These are phyloP conservation scores for Pythium phragmiticola DNA, from an alignment of 352 stramenopile genomes.

Conservation along the genomic window DNA sequence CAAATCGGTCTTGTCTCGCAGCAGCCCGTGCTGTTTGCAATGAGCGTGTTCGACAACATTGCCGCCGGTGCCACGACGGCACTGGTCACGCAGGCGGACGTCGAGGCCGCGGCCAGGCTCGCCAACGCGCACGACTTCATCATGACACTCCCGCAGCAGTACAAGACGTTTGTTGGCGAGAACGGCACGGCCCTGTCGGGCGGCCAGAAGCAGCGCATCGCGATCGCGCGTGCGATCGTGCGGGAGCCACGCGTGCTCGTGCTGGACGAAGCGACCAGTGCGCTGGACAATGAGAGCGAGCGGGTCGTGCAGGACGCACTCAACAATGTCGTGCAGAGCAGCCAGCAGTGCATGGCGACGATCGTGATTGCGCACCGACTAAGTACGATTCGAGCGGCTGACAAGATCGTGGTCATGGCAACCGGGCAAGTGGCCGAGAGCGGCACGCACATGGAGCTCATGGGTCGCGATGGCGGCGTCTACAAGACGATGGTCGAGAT, in stretches of 20 bases:
- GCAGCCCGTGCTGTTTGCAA: constrained; percentile 79
- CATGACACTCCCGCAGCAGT: constrained; percentile 36
- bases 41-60: constrained; percentile 86
- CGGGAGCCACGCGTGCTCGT: constrained; percentile 49
- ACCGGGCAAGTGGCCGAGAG: constrained; percentile 46
- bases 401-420: constrained; percentile 61
- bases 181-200: constrained; percentile 83
- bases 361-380: constrained; percentile 94
- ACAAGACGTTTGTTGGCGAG: constrained; percentile 66
- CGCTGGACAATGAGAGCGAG: constrained; percentile 74
- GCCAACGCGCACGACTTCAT: constrained; percentile 30
- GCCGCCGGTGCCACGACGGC: constrained; percentile 8
- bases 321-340: constrained; percentile 36
- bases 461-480: constrained; percentile 49
- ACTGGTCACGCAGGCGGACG: constrained; percentile 3
- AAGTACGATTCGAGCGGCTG: constrained; percentile 48
- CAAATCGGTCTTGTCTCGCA: constrained; percentile 63
- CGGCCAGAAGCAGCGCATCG: constrained; percentile 45
- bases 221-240: constrained; percentile 52
- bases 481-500: constrained; percentile 38
- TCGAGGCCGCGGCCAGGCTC: constrained; percentile 13
- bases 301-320: constrained; percentile 73
- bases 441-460: constrained; percentile 41
- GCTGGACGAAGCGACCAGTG: constrained; percentile 60
- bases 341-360: constrained; percentile 66